phyloP scores from a whole-genome alignment of 2,329 filamentous ascomycete genomes.

The Ophiostoma himal-ulmi region DNA sequence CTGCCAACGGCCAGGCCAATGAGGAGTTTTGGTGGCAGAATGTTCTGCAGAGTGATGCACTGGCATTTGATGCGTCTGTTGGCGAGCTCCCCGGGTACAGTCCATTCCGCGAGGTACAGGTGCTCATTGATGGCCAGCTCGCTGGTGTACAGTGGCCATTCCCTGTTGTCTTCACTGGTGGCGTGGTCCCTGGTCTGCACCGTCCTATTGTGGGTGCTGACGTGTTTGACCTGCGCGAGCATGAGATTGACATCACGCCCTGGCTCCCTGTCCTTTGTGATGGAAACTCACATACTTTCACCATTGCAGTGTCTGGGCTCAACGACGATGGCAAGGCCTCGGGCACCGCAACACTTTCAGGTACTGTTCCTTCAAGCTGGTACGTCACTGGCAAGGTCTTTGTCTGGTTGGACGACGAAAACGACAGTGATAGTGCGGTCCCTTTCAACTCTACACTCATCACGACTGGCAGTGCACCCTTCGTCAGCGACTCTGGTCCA shows the following conservation, averaged over 20 bases:
- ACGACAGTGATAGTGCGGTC: conserved; percentile 25
- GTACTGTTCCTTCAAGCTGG: conserved; percentile 62
- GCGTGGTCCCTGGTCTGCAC: conserved; percentile 70
- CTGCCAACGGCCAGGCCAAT: conserved; percentile 65
- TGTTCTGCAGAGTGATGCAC: conserved; percentile 56
- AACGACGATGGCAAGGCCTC: conserved; percentile 44
- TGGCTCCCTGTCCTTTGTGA: conserved; percentile 67
- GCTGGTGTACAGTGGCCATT: conserved; percentile 78
- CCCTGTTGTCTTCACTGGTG: conserved; percentile 76
- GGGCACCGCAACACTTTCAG: conserved; percentile 40
- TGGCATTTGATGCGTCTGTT: conserved; percentile 53
- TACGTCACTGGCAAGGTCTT: conserved; percentile 74
- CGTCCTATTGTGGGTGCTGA: conserved; percentile 72
- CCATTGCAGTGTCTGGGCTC: conserved; percentile 61
- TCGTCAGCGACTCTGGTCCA: conserved; percentile 32
- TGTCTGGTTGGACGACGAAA: conserved; percentile 58
- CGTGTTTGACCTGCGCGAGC: conserved; percentile 70
- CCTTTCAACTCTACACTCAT: conserved; percentile 32
- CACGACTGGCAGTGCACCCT: conserved; percentile 40
- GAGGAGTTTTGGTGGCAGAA: conserved; percentile 89
- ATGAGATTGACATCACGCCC: conserved; percentile 76
- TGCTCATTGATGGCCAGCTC: conserved; percentile 65
- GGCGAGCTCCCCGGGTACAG: conserved; percentile 60
- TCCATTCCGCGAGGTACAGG: conserved; percentile 71
- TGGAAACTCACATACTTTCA: conserved; percentile 58